phyloP scores from a whole-genome alignment of 306 rosid genomes.

The Hylodesmum podocarpum region DNA sequence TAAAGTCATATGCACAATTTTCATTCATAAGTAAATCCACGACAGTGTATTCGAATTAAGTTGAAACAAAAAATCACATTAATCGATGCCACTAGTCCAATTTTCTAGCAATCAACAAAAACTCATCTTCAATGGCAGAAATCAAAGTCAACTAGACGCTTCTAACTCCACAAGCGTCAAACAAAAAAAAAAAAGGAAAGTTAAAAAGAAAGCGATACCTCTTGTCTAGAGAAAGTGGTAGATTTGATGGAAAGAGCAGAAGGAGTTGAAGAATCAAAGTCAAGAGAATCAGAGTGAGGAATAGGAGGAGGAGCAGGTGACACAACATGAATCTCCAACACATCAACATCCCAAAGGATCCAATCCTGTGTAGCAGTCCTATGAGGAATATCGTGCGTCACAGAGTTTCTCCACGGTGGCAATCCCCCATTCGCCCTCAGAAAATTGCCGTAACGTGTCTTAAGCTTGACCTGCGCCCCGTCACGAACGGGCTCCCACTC shows the following conservation, averaged over 20 bases:
- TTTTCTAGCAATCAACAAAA: not conserved
- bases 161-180: not conserved
- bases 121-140: not conserved
- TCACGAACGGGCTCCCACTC: conserved; percentile 87
- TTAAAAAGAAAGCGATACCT: conserved; percentile 38
- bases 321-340: conserved; percentile 63
- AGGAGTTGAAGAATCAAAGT: conserved; percentile 56
- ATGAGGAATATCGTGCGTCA: conserved; percentile 80
- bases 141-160: not conserved
- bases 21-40: not conserved
- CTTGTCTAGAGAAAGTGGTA: conserved; percentile 45
- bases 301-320: conserved; percentile 47
- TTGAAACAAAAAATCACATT: not conserved
- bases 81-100: not conserved
- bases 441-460: conserved; percentile 70
- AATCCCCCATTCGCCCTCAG: conserved; percentile 81
- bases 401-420: conserved; percentile 91
- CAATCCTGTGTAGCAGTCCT: conserved; percentile 79
- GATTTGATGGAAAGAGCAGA: conserved; percentile 46
- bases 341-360: conserved; percentile 75
- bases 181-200: not conserved
- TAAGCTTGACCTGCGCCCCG: conserved; percentile 55
- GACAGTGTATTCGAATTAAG: no score
- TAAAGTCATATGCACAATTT: not conserved
- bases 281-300: conserved; percentile 65